Evolutionary conservation across 192 early-diverging fungal genomes (phyloP).

Genomic region (Thamnidium elegans): DNA sequence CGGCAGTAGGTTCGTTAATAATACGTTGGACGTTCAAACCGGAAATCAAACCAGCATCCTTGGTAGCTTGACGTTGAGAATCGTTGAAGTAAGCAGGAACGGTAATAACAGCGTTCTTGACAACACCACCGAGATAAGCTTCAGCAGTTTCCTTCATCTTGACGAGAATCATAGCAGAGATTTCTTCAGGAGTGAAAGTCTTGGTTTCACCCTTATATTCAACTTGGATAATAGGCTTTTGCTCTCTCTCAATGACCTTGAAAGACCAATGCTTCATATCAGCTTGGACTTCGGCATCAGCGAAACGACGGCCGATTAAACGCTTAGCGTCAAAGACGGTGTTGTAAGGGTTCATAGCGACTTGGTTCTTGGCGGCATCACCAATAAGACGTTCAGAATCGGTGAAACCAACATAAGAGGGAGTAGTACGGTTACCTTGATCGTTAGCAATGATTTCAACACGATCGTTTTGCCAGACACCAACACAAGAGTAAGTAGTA

Average conservation of each 20-base stretch:
- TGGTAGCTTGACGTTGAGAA: constrained; percentile 95
- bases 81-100: constrained; percentile 95
- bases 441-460: constrained; percentile 99
- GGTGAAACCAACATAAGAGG: constrained; percentile 95
- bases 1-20: constrained; percentile 97
- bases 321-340: constrained; percentile 99
- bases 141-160: constrained; percentile 99
- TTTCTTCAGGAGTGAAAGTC: constrained; percentile 93
- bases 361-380: constrained; percentile 99
- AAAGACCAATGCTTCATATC: constrained; percentile 99
- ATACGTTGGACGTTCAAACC: constrained; percentile 94
- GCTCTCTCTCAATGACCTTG: constrained; percentile 86
- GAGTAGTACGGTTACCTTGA: constrained; percentile 98
- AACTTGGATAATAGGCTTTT: constrained; percentile 88
- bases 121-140: constrained; percentile 79
- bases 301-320: constrained; percentile 94
- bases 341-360: constrained; percentile 97
- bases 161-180: constrained; percentile 95
- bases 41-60: constrained; percentile 89
- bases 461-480: constrained; percentile 74
- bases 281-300: constrained; percentile 89
- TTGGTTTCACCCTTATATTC: constrained; percentile 96
- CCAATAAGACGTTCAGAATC: constrained; percentile 98
- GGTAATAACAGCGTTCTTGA: constrained; percentile 93
- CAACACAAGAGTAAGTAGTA: constrained; percentile 94